A percentile compares a stretch with the other conserved stretches of the same genome.
phyloP scores from a whole-genome alignment of 1,139 yeast genomes.

The Ashbya aceris region DNA sequence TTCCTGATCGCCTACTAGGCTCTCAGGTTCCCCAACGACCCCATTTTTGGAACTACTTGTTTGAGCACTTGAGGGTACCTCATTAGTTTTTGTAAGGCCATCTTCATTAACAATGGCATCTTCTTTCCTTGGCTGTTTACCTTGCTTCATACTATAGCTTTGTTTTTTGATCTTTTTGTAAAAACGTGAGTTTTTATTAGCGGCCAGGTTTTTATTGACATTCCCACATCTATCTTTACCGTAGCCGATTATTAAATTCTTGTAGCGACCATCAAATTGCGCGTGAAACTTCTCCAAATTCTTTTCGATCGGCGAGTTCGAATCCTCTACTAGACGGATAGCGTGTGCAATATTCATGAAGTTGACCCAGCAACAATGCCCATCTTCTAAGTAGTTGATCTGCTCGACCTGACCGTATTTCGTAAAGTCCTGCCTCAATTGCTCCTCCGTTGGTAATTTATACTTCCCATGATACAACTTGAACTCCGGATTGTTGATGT shows the following conservation, averaged over 20 bases:
- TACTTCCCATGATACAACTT: conserved; percentile 20
- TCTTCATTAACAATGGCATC: not conserved
- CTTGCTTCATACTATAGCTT: conserved; percentile 20
- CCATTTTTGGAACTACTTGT: no score
- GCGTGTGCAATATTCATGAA: conserved; percentile 71
- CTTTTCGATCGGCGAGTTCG: conserved; percentile 30
- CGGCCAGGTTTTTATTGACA: conserved; percentile 32
- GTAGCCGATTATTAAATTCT: conserved; percentile 53
- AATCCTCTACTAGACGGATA: conserved; percentile 64
- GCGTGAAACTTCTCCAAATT: conserved; percentile 28
- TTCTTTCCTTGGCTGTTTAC: conserved; percentile 9
- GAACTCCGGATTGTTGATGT: conserved; percentile 25
- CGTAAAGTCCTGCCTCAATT: conserved; percentile 55
- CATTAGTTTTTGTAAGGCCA: no score
- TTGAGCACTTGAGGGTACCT: no score
- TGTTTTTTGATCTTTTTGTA: conserved; percentile 38
- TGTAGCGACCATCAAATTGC: conserved; percentile 41
- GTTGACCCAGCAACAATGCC: conserved; percentile 73
- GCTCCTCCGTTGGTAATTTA: conserved; percentile 38
- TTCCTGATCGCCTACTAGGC: no score
- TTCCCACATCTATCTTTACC: conserved; percentile 85
- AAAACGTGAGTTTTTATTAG: conserved; percentile 25
- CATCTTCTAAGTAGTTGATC: conserved; percentile 62
- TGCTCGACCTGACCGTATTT: conserved; percentile 76
- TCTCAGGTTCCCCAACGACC: no score